Conservation (phyloP, 345 rosid species). For the Theobroma cacao region DNA sequence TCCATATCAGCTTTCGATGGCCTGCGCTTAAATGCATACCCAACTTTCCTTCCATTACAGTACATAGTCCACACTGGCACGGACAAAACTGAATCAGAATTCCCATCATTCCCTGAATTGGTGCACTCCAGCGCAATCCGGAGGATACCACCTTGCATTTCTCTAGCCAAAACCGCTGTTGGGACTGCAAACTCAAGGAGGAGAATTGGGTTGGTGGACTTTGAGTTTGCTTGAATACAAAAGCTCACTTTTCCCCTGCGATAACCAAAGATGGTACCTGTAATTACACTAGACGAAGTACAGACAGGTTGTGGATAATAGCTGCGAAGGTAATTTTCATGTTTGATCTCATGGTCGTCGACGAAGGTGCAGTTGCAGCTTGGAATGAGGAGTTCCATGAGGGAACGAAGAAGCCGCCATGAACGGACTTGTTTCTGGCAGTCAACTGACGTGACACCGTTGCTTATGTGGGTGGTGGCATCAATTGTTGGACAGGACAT, state of each 20-base stretch:
- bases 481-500: conserved; percentile 40
- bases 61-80: conserved; percentile 54
- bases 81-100: conserved; percentile 31
- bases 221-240: conserved; percentile 53
- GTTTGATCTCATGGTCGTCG: conserved; percentile 27
- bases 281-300: conserved; percentile 35
- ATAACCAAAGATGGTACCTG: conserved; percentile 65
- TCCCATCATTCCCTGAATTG: neutral
- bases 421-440: conserved; percentile 82
- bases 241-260: conserved; percentile 58
- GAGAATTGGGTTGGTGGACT: conserved; percentile 38
- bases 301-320: conserved; percentile 15
- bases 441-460: conserved; percentile 54
- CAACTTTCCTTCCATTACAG: conserved; percentile 69
- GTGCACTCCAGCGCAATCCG: conserved; percentile 56
- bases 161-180: conserved; percentile 51
- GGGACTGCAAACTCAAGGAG: conserved; percentile 60
- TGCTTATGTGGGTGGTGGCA: conserved; percentile 32
- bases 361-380: conserved; percentile 43
- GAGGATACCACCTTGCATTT: conserved; percentile 62
- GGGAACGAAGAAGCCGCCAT: conserved; percentile 63
- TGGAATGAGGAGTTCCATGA: conserved; percentile 58
- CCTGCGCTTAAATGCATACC: conserved; percentile 54
- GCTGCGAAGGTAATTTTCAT: conserved; percentile 16
- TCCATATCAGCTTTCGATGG: conserved; percentile 45